A percentile compares a stretch with the other conserved stretches of the same genome.
phyloP scores from a whole-genome alignment of 164 flowering plant species.

The Liquidambar formosana region DNA sequence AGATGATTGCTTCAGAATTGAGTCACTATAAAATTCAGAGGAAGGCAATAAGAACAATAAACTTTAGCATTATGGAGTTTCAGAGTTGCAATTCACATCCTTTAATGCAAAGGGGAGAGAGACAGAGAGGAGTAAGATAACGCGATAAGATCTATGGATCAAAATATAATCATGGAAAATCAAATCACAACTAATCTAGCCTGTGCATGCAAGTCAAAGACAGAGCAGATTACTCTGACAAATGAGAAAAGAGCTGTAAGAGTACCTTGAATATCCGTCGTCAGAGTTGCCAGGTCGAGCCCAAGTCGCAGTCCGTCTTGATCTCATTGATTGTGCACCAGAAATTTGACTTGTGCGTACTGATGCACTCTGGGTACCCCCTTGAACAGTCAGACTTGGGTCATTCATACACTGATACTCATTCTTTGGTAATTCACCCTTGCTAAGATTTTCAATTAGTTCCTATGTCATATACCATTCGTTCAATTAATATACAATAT shows the following conservation, averaged over 20 bases:
- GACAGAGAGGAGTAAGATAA: too few relatives aligned
- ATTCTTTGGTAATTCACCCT: conserved; percentile 74
- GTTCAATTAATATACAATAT: not conserved
- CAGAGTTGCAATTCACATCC: not conserved
- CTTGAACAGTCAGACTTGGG: conserved; percentile 42
- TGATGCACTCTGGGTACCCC: conserved; percentile 31
- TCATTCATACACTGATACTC: conserved; percentile 80
- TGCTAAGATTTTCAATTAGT: conserved; percentile 73
- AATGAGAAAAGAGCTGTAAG: not conserved
- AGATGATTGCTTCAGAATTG: conserved; percentile 55
- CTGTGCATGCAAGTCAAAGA: not conserved
- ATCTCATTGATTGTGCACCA: conserved; percentile 81
- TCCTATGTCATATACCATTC: conserved; percentile 49
- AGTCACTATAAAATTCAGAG: conserved; percentile 52
- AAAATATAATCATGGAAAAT: too few relatives aligned
- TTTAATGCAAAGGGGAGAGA: not conserved
- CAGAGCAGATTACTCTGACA: not conserved
- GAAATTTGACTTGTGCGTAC: conserved; percentile 35
- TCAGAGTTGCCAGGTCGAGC: conserved; percentile 78
- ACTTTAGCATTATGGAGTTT: not conserved
- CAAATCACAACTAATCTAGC: too few relatives aligned
- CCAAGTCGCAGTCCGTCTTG: conserved; percentile 91
- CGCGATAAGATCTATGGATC: too few relatives aligned
- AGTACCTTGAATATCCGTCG: conserved; percentile 87
- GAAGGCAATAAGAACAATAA: not conserved